These are phyloP conservation scores for Nitzschia sp. DNA, from an alignment of 108 stramenopile species.

Conservation along the genomic window DNA sequence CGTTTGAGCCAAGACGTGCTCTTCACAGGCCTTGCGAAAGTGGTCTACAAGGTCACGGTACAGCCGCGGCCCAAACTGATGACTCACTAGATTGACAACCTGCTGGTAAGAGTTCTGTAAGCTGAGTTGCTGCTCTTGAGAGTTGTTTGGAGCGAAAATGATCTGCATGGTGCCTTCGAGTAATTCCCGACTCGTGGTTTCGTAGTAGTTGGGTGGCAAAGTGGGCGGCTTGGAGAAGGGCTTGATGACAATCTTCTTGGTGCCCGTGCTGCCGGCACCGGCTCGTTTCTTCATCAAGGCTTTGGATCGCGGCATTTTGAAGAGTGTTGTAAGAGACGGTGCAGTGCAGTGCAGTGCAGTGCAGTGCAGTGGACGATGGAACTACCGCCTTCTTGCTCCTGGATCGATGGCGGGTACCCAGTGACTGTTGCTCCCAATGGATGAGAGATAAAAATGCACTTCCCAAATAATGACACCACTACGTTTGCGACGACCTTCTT, in stretches of 20 bases:
- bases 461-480: too few relatives aligned
- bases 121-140: conserved; percentile 20
- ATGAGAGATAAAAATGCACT: too few relatives aligned
- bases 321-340: too few relatives aligned
- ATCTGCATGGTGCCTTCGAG: conserved; percentile 44
- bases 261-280: conserved; percentile 15
- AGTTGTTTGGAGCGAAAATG: conserved; percentile 7
- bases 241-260: conserved; percentile 68
- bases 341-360: too few relatives aligned
- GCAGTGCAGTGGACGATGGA: too few relatives aligned
- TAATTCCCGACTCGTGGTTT: conserved; percentile 43
- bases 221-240: conserved; percentile 76
- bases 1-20: conserved; percentile 33
- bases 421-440: too few relatives aligned
- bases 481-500: too few relatives aligned
- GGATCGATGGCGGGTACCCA: too few relatives aligned
- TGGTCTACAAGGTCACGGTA: conserved; percentile 57
- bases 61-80: conserved; percentile 67
- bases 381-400: too few relatives aligned
- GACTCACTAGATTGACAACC: conserved; percentile 72
- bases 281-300: conserved; percentile 35
- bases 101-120: conserved; percentile 70
- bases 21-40: conserved; percentile 57
- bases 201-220: conserved; percentile 74
- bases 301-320: conserved; percentile 35